phyloP scores from a whole-genome alignment of 169 alveolate genomes.

The Eimeria maxima region DNA sequence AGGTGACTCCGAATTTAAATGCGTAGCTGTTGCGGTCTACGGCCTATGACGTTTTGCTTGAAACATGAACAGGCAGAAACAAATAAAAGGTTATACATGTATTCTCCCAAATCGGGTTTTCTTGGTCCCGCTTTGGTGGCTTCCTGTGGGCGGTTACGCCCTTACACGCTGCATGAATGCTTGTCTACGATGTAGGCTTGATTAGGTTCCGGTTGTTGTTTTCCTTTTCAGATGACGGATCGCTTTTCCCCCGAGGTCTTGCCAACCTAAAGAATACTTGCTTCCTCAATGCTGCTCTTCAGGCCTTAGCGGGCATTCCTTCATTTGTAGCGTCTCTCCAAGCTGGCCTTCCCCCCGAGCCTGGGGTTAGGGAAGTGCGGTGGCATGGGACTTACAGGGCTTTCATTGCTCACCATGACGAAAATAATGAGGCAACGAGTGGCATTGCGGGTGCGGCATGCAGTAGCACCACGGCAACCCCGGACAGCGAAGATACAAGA shows the following conservation, averaged over 20 bases:
- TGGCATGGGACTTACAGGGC: background rate
- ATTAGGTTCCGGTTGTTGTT: background rate
- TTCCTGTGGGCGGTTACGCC: background rate
- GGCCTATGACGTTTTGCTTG: background rate
- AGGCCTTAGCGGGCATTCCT: constrained; percentile 74
- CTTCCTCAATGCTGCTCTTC: constrained; percentile 68
- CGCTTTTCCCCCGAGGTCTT: constrained; percentile 73
- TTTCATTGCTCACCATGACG: background rate
- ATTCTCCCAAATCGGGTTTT: background rate
- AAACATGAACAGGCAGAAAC: background rate
- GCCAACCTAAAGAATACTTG: constrained; percentile 66
- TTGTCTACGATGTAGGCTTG: background rate
- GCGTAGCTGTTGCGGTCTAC: background rate
- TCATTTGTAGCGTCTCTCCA: constrained; percentile 69
- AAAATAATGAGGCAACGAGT: background rate
- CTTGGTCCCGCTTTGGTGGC: background rate
- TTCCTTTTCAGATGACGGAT: constrained; percentile 31
- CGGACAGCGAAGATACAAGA: constrained; percentile 25
- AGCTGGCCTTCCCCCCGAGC: constrained; percentile 60
- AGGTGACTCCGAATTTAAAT: background rate
- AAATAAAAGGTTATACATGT: background rate
- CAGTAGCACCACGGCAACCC: constrained; percentile 65
- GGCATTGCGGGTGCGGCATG: constrained; percentile 48
- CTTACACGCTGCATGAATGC: background rate
- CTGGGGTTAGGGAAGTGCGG: background rate